Evolutionary conservation across 441 rosid species (phyloP), one percentile per base, ranked within the genome.

Genomic region (Euphorbia celastroides): DNA sequence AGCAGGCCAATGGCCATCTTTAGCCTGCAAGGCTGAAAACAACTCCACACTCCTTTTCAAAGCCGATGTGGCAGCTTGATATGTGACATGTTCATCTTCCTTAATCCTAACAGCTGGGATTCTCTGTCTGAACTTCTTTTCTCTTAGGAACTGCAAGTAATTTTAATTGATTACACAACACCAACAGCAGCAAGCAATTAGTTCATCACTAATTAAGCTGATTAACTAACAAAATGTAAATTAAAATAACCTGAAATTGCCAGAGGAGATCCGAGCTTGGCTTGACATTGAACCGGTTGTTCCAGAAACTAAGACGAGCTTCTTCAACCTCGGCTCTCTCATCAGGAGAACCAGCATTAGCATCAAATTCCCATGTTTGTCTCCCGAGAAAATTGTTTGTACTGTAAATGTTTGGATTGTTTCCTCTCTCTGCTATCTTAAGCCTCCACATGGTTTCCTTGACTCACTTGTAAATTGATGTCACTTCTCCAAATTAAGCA

Each of bases 391-490:
- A 82, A 50, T 82, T 60, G 71, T 79, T 82, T 25, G 86, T 82
- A 77, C 80, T 80, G 68, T 76, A 80, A 12, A 80, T 80, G 64
- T 9, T 70, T 71, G 17, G 64, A 5, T 60, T 57, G 34, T 42
- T 76, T 26, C 50, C 77, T 0, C 72, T 79, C 2, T 69, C 79
- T 10, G 80, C 86, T 9, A 75, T 72, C 79, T 77, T 83, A 25
- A 83, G 74, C 83, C 51, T 80, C 87, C 87, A 83, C 87, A 83
- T 84, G n/a, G n/a, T n/a, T n/a, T n/a, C n/a, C n/a, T n/a, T n/a
- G n/a, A n/a, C n/a, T n/a, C n/a, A n/a, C n/a, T n/a, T n/a, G n/a
- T n/a, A n/a, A n/a, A n/a, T n/a, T n/a, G n/a, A n/a, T n/a, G n/a
- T n/a, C n/a, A n/a, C n/a, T n/a, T n/a, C n/a, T n/a, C n/a, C n/a